Conservation (phyloP, 1,284 basidiomycete species). For the Pholiota adiposa region DNA sequence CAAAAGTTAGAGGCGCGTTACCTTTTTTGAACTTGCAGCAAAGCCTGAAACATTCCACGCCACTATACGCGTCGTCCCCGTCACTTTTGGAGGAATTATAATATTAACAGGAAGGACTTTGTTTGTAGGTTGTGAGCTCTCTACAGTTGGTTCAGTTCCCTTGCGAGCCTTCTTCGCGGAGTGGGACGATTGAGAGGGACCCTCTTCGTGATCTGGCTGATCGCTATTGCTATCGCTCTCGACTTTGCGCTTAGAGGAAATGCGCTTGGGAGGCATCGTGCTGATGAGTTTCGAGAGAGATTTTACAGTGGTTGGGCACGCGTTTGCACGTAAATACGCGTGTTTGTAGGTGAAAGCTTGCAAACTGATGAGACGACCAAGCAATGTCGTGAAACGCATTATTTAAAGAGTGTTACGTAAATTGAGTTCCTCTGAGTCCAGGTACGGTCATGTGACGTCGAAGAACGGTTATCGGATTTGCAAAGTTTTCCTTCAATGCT, state of each 20-base stretch:
- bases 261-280: constrained; percentile 14
- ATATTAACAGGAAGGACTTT: constrained; percentile 71
- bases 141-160: constrained; percentile 11
- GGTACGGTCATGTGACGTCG: neutral
- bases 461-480: neutral
- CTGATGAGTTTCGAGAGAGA: neutral
- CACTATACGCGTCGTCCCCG: constrained; percentile 59
- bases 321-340: neutral
- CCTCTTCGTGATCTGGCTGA: constrained; percentile 16
- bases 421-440: neutral
- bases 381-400: too few relatives aligned
- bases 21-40: constrained; percentile 74
- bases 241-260: constrained; percentile 25
- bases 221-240: constrained; percentile 19
- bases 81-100: constrained; percentile 53
- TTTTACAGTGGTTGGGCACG: neutral
- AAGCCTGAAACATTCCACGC: constrained; percentile 81
- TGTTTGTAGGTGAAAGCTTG: neutral
- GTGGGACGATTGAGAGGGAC: constrained; percentile 15
- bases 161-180: constrained; percentile 18
- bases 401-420: neutral
- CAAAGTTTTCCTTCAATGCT: neutral
- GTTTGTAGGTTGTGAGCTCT: constrained; percentile 69
- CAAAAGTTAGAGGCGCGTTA: constrained; percentile 26
- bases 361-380: neutral